phyloP scores from a whole-genome alignment of 2,329 filamentous ascomycete genomes.

The Neoscytalidium dimidiatum region DNA sequence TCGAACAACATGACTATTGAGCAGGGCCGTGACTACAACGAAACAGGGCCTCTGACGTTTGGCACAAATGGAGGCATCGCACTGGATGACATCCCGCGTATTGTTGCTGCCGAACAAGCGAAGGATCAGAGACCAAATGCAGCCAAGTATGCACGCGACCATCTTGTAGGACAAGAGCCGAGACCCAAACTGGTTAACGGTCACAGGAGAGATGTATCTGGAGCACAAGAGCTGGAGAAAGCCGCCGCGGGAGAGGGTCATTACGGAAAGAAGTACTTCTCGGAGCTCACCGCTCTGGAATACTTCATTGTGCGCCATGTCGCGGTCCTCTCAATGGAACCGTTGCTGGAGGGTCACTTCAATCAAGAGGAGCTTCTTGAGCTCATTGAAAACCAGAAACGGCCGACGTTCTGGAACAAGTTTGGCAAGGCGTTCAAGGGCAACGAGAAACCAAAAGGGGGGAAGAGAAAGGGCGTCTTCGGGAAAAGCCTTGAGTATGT shows the following conservation, averaged over 20 bases:
- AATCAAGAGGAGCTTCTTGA: conserved; percentile 90
- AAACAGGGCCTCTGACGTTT: conserved; percentile 75
- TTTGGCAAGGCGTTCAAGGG: conserved; percentile 82
- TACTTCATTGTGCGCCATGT: conserved; percentile 97
- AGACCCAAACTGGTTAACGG: conserved; percentile 69
- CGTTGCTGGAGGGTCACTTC: conserved; percentile 85
- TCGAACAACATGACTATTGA: conserved; percentile 66
- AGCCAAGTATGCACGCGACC: conserved; percentile 73
- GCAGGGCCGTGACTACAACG: conserved; percentile 74
- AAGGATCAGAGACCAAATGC: conserved; percentile 83
- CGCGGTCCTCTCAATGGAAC: conserved; percentile 92
- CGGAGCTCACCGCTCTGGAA: conserved; percentile 89
- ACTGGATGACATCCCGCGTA: conserved; percentile 91
- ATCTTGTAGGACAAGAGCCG: conserved; percentile 66
- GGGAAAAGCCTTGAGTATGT: conserved; percentile 85
- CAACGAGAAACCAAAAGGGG: conserved; percentile 67
- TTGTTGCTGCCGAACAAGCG: conserved; percentile 93
- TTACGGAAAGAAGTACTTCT: conserved; percentile 82
- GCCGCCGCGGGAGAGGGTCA: conserved; percentile 48
- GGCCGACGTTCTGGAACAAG: conserved; percentile 96
- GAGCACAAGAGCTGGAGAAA: conserved; percentile 52
- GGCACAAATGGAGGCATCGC: conserved; percentile 83
- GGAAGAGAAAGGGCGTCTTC: conserved; percentile 93
- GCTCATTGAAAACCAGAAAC: conserved; percentile 82
- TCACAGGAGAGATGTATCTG: conserved; percentile 67